phyloP scores from a whole-genome alignment of 768 basidiomycete genomes.

The Exsudoporus frostii region DNA sequence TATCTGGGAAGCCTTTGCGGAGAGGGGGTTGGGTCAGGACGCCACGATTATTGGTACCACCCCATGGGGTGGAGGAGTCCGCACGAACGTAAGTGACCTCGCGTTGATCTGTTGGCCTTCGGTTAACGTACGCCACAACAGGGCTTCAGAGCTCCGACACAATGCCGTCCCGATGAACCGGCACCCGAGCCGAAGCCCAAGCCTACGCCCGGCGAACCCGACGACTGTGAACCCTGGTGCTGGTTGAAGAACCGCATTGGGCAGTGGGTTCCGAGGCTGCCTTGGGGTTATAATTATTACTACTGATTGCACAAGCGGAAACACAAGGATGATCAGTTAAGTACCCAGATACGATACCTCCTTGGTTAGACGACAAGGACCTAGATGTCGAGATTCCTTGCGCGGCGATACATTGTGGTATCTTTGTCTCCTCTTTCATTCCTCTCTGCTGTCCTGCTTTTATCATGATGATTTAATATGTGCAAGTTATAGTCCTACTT shows the following conservation, averaged over 20 bases:
- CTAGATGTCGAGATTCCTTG: constrained; percentile 4
- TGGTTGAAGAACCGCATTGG: constrained; percentile 7
- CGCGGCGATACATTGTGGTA: background rate
- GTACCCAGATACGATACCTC: constrained; percentile 19
- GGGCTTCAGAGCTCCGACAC: constrained; percentile 41
- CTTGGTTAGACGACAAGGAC: constrained; percentile 9
- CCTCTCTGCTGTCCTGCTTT: constrained; percentile 11
- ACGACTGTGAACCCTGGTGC: constrained; percentile 23
- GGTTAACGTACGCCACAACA: constrained; percentile 17
- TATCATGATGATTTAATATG: constrained; percentile 9
- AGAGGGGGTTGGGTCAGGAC: constrained; percentile 77
- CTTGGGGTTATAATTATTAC: constrained; percentile 14
- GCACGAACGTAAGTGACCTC: constrained; percentile 52
- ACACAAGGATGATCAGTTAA: constrained; percentile 1
- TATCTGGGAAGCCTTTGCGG: constrained; percentile 82
- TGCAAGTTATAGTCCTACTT: constrained; percentile 1
- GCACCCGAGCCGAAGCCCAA: constrained; percentile 20
- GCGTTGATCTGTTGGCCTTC: background rate
- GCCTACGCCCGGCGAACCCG: constrained; percentile 34
- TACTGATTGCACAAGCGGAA: constrained; percentile 12
- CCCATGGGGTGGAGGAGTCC: constrained; percentile 91
- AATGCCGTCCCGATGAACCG: constrained; percentile 32
- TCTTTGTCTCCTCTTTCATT: background rate
- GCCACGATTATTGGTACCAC: constrained; percentile 72
- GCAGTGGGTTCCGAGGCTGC: constrained; percentile 17